These are phyloP conservation scores for Physcomitrellopsis africana DNA, from an alignment of 225 moss, liverwort and hornwort genomes.

Conservation along the genomic window DNA sequence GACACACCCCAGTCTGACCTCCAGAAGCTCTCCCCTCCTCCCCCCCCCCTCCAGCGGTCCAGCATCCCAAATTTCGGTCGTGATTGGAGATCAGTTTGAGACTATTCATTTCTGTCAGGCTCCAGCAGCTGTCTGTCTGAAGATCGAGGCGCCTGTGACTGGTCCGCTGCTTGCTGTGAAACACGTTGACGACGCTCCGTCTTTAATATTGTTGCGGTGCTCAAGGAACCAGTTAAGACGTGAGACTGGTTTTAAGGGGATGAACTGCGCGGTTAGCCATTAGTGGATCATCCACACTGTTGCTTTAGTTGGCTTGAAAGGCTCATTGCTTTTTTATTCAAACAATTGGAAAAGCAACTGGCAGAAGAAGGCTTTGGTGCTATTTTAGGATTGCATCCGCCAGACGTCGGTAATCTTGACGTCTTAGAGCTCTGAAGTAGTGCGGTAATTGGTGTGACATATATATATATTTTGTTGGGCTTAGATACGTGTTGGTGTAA, in stretches of 20 bases:
- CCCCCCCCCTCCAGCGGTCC: too few species aligned
- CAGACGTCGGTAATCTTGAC: not conserved
- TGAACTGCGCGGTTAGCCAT: not conserved
- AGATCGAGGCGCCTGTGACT: not conserved
- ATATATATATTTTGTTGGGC: too few species aligned
- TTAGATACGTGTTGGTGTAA: too few species aligned
- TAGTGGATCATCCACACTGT: conserved; percentile 2
- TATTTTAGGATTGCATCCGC: conserved; percentile 1
- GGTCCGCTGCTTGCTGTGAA: not conserved
- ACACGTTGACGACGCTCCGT: conserved; percentile 12
- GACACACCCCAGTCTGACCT: not conserved
- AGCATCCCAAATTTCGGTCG: too few species aligned
- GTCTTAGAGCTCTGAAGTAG: not conserved
- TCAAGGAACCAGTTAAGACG: too few species aligned
- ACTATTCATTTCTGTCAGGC: conserved; percentile 3
- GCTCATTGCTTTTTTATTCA: too few species aligned
- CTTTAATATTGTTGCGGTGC: not conserved
- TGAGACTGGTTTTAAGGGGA: too few species aligned
- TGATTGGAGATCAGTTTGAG: not conserved
- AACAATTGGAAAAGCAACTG: too few species aligned
- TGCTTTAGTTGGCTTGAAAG: not conserved
- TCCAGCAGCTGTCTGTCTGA: not conserved
- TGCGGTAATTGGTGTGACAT: not conserved
- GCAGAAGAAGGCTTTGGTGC: not conserved
- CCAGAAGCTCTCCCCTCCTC: not conserved